Evolutionary conservation across 306 rosid species (phyloP), one percentile per base, ranked within the genome.

Genomic region (Pyrus communis): DNA sequence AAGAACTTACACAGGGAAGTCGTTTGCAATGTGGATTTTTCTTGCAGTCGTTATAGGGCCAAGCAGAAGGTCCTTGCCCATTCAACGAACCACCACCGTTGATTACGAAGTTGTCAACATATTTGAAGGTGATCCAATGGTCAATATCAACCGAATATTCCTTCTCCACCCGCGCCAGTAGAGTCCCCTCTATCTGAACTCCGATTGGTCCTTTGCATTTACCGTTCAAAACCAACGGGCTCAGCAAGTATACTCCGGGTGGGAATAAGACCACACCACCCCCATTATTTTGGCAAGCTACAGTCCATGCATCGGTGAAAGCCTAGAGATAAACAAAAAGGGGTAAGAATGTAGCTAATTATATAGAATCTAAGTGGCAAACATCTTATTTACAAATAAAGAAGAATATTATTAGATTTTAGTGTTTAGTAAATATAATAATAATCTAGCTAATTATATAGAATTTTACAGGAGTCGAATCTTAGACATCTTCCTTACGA

Each of bases 1-100:
- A 28, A 12, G 9, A 45, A 74, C 88, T 75, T 60, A 79, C 84
- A 3, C 28, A 9, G 3, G 88, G 82, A 77, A 82, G 84, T 19
- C 0, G 4, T 10, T 11, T 4, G 80, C 88, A 85, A 6, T 35
- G 3, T 11, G 72, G 21, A 23, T 33, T 9, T 28, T 11, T 11
- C 1, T 1, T 7, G 40, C 84, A 82, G 23, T 17, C 22, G 52
- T 72, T 75, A 76, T 51, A 25, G 70, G 46, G 38, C 88, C 82
- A 79, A 69, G 82, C 76, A 28, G 80, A 23, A 28, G 76, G 12
- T 6, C 86, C 86, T 67, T 62, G 84, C 12, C 84, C 86, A 63
- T 79, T 78, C 27, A 80, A 59, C n/a, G 52, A 22, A 42, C 89
- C 86, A 19, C 70, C 74, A 3, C 84, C 89, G 19, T 11, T 2